Conservation (phyloP, 306 rosid genomes). For the Arachis stenosperma region DNA sequence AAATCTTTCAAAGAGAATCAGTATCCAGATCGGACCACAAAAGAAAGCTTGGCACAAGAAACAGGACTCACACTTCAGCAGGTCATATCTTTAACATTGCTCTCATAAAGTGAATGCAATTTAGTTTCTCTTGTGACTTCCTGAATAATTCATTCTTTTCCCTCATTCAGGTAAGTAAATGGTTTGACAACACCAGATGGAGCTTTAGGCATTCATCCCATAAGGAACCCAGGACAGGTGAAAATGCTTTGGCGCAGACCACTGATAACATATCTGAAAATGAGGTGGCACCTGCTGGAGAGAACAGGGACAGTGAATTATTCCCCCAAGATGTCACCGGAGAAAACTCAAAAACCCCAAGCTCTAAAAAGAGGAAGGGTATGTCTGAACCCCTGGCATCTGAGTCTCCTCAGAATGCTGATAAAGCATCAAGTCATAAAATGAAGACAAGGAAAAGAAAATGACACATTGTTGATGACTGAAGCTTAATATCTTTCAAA, state of each 20-base stretch:
- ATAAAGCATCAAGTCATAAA: conserved; percentile 37
- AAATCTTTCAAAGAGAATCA: conserved; percentile 80
- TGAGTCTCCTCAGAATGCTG: conserved; percentile 31
- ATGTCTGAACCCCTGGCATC: conserved; percentile 52
- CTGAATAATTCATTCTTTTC: conserved; percentile 8
- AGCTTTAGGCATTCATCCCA: conserved; percentile 56
- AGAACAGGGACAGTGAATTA: conserved; percentile 32
- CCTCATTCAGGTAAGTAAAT: conserved; percentile 74
- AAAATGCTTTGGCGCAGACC: conserved; percentile 42
- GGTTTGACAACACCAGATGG: conserved; percentile 92
- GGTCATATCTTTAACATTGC: conserved; percentile 52
- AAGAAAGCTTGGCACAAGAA: conserved; percentile 84
- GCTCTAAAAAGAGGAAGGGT: conserved; percentile 64
- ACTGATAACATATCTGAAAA: conserved; percentile 36
- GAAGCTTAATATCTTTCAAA: conserved; percentile 35
- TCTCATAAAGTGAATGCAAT: conserved; percentile 14
- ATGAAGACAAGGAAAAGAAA: conserved; percentile 55
- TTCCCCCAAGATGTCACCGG: conserved; percentile 38
- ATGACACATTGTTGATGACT: conserved; percentile 45
- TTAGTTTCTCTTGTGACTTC: background rate
- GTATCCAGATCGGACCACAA: conserved; percentile 74
- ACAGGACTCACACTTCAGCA: conserved; percentile 67
- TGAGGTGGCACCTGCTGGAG: conserved; percentile 36
- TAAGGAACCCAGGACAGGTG: conserved; percentile 41
- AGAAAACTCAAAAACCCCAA: conserved; percentile 44